These are phyloP conservation scores for Vinca major DNA, from an alignment of 305 asterid species.

Conservation along the genomic window DNA sequence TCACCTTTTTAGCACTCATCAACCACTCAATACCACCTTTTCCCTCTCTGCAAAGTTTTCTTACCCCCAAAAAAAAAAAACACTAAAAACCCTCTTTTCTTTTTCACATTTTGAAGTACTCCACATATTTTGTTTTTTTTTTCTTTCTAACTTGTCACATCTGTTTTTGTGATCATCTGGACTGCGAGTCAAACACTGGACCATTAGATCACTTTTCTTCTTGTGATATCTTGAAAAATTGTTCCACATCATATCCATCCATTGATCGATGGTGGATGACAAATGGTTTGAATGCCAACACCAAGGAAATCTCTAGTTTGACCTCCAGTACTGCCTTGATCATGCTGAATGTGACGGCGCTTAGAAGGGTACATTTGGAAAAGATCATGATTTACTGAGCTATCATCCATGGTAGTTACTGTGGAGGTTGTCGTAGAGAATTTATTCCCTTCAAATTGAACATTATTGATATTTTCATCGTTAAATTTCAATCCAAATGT, in stretches of 20 bases:
- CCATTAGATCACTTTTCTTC: slow-evolving; percentile 21
- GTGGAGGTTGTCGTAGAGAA: slow-evolving; percentile 37
- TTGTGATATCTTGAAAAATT: slow-evolving; percentile 11
- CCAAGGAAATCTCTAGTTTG: slow-evolving; percentile 41
- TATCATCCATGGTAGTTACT: slow-evolving; percentile 35
- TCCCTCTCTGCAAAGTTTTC: slow-evolving; percentile 38
- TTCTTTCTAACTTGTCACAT: not conserved
- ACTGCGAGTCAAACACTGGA: too few species aligned
- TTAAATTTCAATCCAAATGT: slow-evolving; percentile 34
- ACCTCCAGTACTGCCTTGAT: slow-evolving; percentile 15
- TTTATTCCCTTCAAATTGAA: slow-evolving; percentile 25
- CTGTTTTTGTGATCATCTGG: too few species aligned
- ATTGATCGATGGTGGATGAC: slow-evolving; percentile 65
- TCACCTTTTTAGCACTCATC: slow-evolving; percentile 35
- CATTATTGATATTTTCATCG: slow-evolving; percentile 17
- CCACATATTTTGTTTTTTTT: not conserved
- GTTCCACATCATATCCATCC: slow-evolving; percentile 60
- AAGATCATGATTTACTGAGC: slow-evolving; percentile 33
- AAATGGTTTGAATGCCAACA: slow-evolving; percentile 36
- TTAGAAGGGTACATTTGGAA: slow-evolving; percentile 42
- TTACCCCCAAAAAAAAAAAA: too few species aligned
- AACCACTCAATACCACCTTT: slow-evolving; percentile 43
- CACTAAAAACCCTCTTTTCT: slow-evolving; percentile 25
- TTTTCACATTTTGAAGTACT: not conserved
- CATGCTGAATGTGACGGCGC: slow-evolving; percentile 24